A percentile compares a stretch with the other conserved stretches of the same genome.
Evolutionary conservation across 306 rosid genomes (phyloP).

Genomic region (Senna siamea): DNA sequence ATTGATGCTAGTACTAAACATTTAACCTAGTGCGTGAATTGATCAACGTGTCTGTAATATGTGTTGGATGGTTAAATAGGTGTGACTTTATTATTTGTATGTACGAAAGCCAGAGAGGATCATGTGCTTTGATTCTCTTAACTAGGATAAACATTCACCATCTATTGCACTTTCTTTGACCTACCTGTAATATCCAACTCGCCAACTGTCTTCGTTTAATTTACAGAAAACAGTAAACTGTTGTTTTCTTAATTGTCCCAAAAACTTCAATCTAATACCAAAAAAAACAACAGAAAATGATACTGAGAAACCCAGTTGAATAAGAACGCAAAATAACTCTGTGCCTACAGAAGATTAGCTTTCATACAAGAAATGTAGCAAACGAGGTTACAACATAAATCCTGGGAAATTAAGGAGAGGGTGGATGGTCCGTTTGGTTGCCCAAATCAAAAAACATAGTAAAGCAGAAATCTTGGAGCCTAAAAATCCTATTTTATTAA

Average conservation of each 20-base stretch:
- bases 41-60: too few relatives aligned
- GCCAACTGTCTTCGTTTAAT: slow-evolving; percentile 3
- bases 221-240: neutral
- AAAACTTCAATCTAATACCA: neutral
- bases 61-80: neutral
- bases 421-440: slow-evolving; percentile 3
- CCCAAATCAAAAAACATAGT: slow-evolving; percentile 3
- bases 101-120: slow-evolving; percentile 1
- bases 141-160: slow-evolving; percentile 16
- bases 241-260: neutral
- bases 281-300: neutral
- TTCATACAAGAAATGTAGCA: slow-evolving; percentile 27
- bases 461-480: slow-evolving; percentile 30
- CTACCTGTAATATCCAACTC: neutral
- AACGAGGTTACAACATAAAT: neutral
- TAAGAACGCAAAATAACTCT: neutral
- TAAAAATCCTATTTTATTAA: neutral
- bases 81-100: neutral
- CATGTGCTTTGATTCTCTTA: slow-evolving; percentile 30
- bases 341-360: neutral
- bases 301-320: slow-evolving; percentile 28
- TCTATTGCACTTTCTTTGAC: neutral
- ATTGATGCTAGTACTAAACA: too few relatives aligned
- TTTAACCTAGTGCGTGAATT: too few relatives aligned
- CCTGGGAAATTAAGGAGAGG: slow-evolving; percentile 18